phyloP scores from a whole-genome alignment of 208 protist species.

The Leishmania braziliensis region DNA sequence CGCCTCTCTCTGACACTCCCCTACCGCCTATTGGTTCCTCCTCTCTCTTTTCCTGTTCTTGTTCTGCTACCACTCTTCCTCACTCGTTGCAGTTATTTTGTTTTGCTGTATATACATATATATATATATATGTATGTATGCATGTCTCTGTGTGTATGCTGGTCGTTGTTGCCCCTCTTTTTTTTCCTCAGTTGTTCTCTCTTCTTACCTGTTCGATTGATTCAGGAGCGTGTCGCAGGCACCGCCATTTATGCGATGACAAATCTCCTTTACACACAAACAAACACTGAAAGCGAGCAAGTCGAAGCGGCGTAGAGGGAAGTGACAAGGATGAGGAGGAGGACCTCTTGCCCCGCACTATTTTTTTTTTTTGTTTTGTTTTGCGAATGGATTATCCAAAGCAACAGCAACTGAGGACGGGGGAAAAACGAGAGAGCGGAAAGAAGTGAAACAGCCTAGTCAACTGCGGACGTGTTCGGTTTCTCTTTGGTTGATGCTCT shows the following conservation, averaged over 20 bases:
- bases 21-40: neutral
- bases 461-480: too few species aligned
- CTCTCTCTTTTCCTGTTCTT: neutral
- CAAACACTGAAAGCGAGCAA: neutral
- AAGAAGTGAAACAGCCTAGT: neutral
- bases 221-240: neutral
- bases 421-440: neutral
- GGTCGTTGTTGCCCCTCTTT: neutral
- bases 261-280: neutral
- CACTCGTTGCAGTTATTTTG: neutral
- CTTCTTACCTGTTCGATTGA: neutral
- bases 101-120: neutral
- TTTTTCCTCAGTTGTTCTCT: neutral
- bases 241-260: neutral
- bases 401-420: neutral
- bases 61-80: neutral
- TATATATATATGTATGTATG: neutral
- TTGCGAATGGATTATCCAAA: neutral
- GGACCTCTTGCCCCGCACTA: neutral
- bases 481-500: too few species aligned
- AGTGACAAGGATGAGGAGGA: neutral
- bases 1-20: neutral
- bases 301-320: neutral
- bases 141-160: neutral
- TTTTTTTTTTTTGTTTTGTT: neutral